These are phyloP conservation scores for Neonectria ditissima DNA, from an alignment of 2,329 filamentous ascomycete species.

Conservation along the genomic window DNA sequence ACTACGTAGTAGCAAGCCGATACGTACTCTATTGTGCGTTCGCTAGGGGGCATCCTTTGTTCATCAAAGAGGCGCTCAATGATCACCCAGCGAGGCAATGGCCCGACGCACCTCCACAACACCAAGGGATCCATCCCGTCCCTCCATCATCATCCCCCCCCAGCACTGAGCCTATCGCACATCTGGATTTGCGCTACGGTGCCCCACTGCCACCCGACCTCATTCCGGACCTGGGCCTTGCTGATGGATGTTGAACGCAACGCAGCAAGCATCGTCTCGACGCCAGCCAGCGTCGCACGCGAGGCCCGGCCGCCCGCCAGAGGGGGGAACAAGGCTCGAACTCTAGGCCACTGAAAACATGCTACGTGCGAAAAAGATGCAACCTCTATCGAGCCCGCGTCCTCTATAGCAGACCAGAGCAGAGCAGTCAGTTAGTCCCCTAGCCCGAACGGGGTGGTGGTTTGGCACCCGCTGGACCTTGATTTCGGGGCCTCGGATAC, in stretches of 20 bases:
- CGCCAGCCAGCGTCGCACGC: conserved; percentile 25
- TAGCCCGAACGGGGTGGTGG: neutral
- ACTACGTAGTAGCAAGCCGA: too few species aligned
- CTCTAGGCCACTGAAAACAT: conserved; percentile 18
- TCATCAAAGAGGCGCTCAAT: conserved; percentile 4
- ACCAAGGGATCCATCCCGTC: conserved; percentile 25
- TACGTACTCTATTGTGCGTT: neutral
- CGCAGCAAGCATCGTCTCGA: conserved; percentile 19
- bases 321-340: conserved; percentile 11
- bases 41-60: conserved; percentile 4
- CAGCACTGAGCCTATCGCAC: conserved; percentile 16
- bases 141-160: conserved; percentile 17
- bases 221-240: conserved; percentile 29
- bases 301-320: conserved; percentile 16
- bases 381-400: conserved; percentile 20
- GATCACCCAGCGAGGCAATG: conserved; percentile 12
- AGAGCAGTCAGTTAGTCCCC: neutral
- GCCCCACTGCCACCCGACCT: conserved; percentile 32
- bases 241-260: conserved; percentile 29
- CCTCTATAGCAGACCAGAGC: neutral
- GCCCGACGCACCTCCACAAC: conserved; percentile 25
- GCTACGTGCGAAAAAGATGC: conserved; percentile 23
- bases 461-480: conserved; percentile 4
- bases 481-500: conserved; percentile 14
- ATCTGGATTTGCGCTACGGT: conserved; percentile 19